Percentiles rank a stretch among this genome's conserved stretches.
Evolutionary conservation across 2,329 filamentous ascomycete genomes (phyloP).

Genomic region (Neoarthrinium moseri): DNA sequence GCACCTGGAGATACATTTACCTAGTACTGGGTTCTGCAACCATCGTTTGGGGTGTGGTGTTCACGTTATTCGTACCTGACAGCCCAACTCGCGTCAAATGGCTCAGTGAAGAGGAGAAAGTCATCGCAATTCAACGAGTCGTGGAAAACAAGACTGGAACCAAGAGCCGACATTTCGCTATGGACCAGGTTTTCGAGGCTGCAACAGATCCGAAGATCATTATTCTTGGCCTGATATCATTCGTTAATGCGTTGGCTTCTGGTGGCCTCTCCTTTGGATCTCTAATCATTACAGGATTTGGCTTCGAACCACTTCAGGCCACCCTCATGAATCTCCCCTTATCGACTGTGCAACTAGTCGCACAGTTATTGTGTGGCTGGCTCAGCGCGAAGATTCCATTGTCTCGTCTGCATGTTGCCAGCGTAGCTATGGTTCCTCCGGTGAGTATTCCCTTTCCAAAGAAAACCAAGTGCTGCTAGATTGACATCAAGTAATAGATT

Average conservation of each 20-base stretch:
- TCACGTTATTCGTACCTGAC: constrained; percentile 18
- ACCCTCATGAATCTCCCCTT: constrained; percentile 23
- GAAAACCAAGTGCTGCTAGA: neutral
- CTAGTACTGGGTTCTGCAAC: constrained; percentile 16
- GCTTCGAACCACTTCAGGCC: constrained; percentile 20
- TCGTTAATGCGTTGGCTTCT: constrained; percentile 23
- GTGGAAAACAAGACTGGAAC: constrained; percentile 26
- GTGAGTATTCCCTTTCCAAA: constrained; percentile 12
- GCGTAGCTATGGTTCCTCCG: constrained; percentile 28
- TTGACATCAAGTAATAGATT: constrained; percentile 18
- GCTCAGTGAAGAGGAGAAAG: constrained; percentile 21
- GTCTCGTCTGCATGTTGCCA: constrained; percentile 25
- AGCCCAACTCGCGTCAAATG: constrained; percentile 16
- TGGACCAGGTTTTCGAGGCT: constrained; percentile 20
- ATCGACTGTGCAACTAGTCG: constrained; percentile 20
- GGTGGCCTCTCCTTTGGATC: constrained; percentile 24
- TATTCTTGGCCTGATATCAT: constrained; percentile 23
- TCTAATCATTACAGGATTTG: constrained; percentile 24
- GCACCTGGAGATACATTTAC: constrained; percentile 19
- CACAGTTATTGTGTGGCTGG: constrained; percentile 19
- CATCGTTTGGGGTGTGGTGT: constrained; percentile 16
- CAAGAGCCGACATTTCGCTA: constrained; percentile 21
- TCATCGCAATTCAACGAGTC: constrained; percentile 25
- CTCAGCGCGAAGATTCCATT: constrained; percentile 19
- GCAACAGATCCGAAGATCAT: constrained; percentile 21